Base-by-base conservation (phyloP, 352 stramenopile genomes). In the Saprolegnia parasitica region DNA sequence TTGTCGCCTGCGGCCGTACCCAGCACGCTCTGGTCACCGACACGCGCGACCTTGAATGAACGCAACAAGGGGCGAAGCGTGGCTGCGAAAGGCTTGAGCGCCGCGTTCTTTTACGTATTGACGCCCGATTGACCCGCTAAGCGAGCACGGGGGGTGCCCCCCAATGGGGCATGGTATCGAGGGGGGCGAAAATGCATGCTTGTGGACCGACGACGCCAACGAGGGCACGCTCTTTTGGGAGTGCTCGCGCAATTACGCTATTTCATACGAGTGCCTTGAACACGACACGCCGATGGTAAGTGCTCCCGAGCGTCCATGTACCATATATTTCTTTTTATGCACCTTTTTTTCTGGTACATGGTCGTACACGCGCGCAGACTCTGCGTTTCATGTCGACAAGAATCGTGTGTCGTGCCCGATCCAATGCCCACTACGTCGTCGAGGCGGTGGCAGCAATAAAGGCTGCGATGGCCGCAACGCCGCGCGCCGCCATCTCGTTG, bases 1-100 rank as follows among this genome's bases (percentile, higher is more conserved):
- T 99, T 99, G 78, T 96, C 86, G 18, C n/a, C n/a, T n/a, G n/a
- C n/a, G n/a, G n/a, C 84, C 13, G 83, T 90, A 26, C 73, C 81
- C 20, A 92, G 79, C 71, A 15, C 35, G 2, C 74, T 87, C 57
- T 78, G 87, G 37, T 39, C 71, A 20, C 91, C 90, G 45, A 71
- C 82, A 40, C 81, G 83, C 50, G 75, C 75, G 6, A 84, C 82
- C 46, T 91, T 93, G 84, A 73, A 75, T 62, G 85, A 95, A 72
- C 93, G 87, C 74, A 23, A 15, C n/a, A 1, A 52, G 21, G 86
- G 87, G 5, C 67, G 93, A 13, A 86, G 82, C 0, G 84, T 94
- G 45, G 83, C 83, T 55, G 81, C 87, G 9, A 73, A 73, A 0
- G 80, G 77, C 1, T 74, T 93, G 4, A 81, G 90, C 71, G 87